Evolutionary conservation across 441 rosid species (phyloP), one percentile per base, ranked within the genome.

Genomic region (Arabidopsis hybrid): DNA sequence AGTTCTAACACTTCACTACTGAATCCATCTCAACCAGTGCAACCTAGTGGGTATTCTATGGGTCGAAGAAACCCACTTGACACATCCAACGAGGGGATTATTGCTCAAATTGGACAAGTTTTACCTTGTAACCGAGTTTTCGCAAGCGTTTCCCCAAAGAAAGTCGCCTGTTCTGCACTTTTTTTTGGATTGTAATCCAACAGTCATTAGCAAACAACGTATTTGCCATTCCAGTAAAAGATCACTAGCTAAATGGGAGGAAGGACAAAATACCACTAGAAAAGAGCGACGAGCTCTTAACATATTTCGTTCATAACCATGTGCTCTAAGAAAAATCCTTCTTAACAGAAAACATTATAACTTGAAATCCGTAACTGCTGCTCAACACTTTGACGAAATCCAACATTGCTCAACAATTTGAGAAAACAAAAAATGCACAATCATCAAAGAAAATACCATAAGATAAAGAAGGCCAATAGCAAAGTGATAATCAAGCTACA

Each of bases 101-200:
- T 4, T 52, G 51, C 69, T 70, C 71, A 34, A 40, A 65, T 39
- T 71, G 45, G 77, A 70, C 76, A 74, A 79, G 69, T 74, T 69
- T 60, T 73, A 78, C 81, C 81, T 78, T 78, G 78, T 57, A 74
- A 73, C 75, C 67, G 57, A 69, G 75, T 62, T 78, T 73, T 68
- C 43, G 74, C 62, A 74, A 68, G 74, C 81, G 60, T 68, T 73
- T 78, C 67, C 81, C 71, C 79, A 75, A 75, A 65, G 73, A 63
- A 79, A 71, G 73, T 73, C 60, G 59, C 62, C 69, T 47, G 69
- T 67, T 70, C 82, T 75, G 78, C 78, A 73, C 77, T 71, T 49
- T 40, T 43, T 46, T 60, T 34, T 21, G 71, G 73, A 67, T 78
- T 60, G 56, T 29, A 51, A 60, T 71, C 71, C 71, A 68, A 59